A percentile compares a stretch with the other conserved stretches of the same genome.
phyloP scores from a whole-genome alignment of 1,139 yeast species.

The Hansenula lynferdii region DNA sequence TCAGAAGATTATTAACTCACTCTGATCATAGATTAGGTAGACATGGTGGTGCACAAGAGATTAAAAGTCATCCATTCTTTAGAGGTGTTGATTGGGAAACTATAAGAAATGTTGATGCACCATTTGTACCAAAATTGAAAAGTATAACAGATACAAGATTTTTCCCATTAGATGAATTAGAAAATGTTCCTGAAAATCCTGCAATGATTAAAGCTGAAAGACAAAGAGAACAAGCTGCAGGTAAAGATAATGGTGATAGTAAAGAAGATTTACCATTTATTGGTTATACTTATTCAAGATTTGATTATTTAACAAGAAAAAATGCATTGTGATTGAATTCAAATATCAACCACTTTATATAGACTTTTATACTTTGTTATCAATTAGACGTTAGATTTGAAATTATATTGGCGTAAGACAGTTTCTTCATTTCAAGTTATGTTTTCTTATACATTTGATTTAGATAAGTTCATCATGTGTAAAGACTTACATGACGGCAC shows the following conservation, averaged over 20 bases:
- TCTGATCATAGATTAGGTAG: conserved; percentile 88
- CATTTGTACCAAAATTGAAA: conserved; percentile 79
- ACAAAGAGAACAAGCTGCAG: conserved; percentile 36
- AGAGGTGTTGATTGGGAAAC: conserved; percentile 97
- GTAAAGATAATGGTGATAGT: conserved; percentile 35
- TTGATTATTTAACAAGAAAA: conserved; percentile 85
- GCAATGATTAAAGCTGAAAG: conserved; percentile 64
- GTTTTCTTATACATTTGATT: no score
- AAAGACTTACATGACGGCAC: no score
- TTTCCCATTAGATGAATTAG: conserved; percentile 97
- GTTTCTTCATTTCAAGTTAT: no score
- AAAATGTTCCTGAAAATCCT: conserved; percentile 94
- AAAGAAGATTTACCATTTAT: conserved; percentile 94
- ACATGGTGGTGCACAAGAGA: conserved; percentile 90
- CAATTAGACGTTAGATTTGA: no score
- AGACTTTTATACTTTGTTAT: background rate
- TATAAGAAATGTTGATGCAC: conserved; percentile 90
- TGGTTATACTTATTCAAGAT: conserved; percentile 93
- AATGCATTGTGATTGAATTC: conserved; percentile 55
- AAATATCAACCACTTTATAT: background rate
- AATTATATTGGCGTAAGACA: no score
- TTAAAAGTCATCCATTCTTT: conserved; percentile 90
- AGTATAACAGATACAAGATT: conserved; percentile 95
- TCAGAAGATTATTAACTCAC: conserved; percentile 73
- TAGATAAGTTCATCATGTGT: no score